Conservation (phyloP, 495 filamentous ascomycete genomes). For the Trichoderma virens region DNA sequence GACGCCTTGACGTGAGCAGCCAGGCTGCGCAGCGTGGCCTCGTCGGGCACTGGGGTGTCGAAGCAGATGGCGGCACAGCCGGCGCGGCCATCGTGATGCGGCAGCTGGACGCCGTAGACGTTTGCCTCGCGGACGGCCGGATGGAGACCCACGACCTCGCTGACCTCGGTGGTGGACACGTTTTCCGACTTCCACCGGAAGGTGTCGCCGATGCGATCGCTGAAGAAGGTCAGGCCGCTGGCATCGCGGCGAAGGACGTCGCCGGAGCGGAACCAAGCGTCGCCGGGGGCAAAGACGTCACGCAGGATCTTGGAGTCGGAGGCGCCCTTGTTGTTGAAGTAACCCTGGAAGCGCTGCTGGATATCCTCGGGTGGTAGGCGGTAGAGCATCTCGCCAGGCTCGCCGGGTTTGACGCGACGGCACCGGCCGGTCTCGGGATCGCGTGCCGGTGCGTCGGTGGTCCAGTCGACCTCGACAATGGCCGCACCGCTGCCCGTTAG, state of each 20-base stretch:
- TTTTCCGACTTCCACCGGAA: constrained; percentile 97
- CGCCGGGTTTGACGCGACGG: constrained; percentile 46
- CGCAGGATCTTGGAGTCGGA: constrained; percentile 72
- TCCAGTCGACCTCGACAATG: constrained; percentile 65
- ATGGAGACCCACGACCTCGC: constrained; percentile 61
- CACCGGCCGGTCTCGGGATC: constrained; percentile 70
- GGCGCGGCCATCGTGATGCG: constrained; percentile 77
- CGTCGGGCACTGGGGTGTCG: constrained; percentile 29
- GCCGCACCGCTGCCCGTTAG: constrained; percentile 44
- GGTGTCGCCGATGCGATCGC: constrained; percentile 87
- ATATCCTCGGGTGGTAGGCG: constrained; percentile 60
- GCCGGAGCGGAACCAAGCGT: constrained; percentile 81
- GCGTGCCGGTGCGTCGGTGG: constrained; percentile 61
- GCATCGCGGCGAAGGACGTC: constrained; percentile 67
- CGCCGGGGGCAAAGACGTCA: constrained; percentile 71
- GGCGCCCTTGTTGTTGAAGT: constrained; percentile 69
- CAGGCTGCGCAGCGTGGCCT: constrained; percentile 41
- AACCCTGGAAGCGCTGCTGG: constrained; percentile 68
- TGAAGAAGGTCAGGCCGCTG: constrained; percentile 75
- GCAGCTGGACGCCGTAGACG: constrained; percentile 80
- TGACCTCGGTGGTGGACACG: constrained; percentile 78
- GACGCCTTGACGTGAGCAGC: constrained; percentile 47
- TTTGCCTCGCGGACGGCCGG: constrained; percentile 67
- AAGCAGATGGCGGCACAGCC: constrained; percentile 71
- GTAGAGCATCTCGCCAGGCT: constrained; percentile 77